Evolutionary conservation across 2,329 filamentous ascomycete genomes (phyloP).

Genomic region (Neurospora sp.): DNA sequence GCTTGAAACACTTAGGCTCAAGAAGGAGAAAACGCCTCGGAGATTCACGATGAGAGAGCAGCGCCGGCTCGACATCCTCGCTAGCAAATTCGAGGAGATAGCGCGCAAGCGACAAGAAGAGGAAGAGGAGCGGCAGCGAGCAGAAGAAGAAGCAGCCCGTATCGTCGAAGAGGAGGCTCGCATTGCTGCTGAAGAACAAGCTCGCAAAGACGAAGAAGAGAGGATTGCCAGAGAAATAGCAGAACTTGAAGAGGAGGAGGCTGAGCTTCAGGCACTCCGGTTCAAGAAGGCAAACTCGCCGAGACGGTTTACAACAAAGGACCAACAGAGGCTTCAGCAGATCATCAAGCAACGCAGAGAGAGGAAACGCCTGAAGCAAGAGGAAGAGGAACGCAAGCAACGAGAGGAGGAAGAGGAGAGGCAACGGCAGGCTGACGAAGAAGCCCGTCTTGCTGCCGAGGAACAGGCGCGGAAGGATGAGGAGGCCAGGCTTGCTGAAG

Average conservation of each 20-base stretch:
- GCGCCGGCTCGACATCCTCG: neutral
- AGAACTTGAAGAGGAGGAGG: slow-evolving; percentile 8
- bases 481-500: slow-evolving; percentile 12
- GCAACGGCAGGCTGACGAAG: slow-evolving; percentile 8
- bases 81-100: neutral
- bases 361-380: neutral
- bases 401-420: slow-evolving; percentile 3
- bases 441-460: slow-evolving; percentile 9
- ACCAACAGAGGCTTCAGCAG: neutral
- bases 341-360: neutral
- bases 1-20: neutral
- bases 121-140: slow-evolving; percentile 8
- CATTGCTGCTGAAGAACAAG: slow-evolving; percentile 28
- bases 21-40: neutral
- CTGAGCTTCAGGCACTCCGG: neutral
- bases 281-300: neutral
- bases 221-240: slow-evolving; percentile 6
- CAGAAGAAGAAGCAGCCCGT: slow-evolving; percentile 17
- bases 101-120: neutral
- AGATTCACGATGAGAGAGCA: neutral
- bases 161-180: slow-evolving; percentile 20
- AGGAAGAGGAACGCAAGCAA: slow-evolving; percentile 4
- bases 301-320: neutral
- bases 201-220: slow-evolving; percentile 12
- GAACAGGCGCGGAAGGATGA: slow-evolving; percentile 15